These are phyloP conservation scores for Lepidium aucheri DNA, from an alignment of 345 rosid genomes.

Conservation along the genomic window DNA sequence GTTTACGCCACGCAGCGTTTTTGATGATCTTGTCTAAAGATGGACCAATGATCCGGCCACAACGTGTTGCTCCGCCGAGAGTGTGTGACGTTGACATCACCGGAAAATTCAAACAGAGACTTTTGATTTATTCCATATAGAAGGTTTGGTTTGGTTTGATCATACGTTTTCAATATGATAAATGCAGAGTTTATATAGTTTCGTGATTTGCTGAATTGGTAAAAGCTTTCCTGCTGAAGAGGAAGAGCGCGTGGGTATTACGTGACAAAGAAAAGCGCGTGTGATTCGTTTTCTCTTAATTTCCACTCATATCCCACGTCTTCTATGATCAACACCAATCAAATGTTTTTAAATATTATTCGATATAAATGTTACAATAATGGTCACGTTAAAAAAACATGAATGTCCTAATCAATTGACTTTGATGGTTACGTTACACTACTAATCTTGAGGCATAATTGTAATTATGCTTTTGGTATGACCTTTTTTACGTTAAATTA, in stretches of 20 bases:
- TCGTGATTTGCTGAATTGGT: constrained; percentile 26
- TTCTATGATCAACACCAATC: not conserved
- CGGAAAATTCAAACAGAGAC: not conserved
- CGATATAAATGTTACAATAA: not conserved
- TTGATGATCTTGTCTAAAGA: constrained; percentile 83
- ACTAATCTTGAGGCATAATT: not conserved
- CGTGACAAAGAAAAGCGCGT: constrained; percentile 1
- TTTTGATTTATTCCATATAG: not conserved
- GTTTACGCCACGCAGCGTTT: constrained; percentile 97
- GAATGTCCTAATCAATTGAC: constrained; percentile 10
- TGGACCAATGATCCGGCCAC: constrained; percentile 78
- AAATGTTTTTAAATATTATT: not conserved
- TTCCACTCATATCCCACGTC: constrained; percentile 25
- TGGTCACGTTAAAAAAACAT: not conserved
- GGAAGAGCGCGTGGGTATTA: constrained; percentile 15
- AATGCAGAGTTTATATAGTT: constrained; percentile 16
- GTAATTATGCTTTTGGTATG: not conserved
- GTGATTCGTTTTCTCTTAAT: not conserved
- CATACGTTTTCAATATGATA: constrained; percentile 9
- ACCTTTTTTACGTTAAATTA: constrained; percentile 2
- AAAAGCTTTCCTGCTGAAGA: constrained; percentile 22
- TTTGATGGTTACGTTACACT: constrained; percentile 1
- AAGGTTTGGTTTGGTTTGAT: not conserved
- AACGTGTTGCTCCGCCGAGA: constrained; percentile 75
- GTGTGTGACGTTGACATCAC: constrained; percentile 58